Evolutionary conservation across 176 grass and related monocot genomes (phyloP).

Genomic region (Raddia guianensis): DNA sequence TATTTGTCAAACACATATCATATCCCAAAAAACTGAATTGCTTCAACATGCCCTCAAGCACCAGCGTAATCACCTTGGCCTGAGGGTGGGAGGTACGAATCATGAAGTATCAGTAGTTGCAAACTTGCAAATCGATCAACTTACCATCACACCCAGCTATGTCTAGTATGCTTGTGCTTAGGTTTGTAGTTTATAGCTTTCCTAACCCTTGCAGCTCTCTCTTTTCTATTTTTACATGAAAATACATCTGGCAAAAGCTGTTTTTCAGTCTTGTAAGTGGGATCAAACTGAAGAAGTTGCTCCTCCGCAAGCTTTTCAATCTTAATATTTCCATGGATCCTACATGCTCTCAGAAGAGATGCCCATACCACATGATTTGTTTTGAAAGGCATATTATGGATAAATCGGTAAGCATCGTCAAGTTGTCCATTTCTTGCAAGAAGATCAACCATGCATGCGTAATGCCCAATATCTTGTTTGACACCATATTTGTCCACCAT

Average conservation of each 20-base stretch:
- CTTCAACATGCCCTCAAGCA: slow-evolving; percentile 33
- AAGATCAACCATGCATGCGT: slow-evolving; percentile 60
- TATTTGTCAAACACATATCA: slow-evolving; percentile 8
- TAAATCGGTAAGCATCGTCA: slow-evolving; percentile 51
- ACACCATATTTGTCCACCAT: slow-evolving; percentile 55
- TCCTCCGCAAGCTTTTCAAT: slow-evolving; percentile 51
- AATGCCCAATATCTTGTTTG: slow-evolving; percentile 44
- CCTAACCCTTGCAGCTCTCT: slow-evolving; percentile 42
- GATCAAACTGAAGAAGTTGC: slow-evolving; percentile 46
- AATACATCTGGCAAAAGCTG: slow-evolving; percentile 53
- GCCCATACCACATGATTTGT: slow-evolving; percentile 55
- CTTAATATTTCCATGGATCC: slow-evolving; percentile 46
- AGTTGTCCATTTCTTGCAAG: slow-evolving; percentile 59
- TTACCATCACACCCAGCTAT: slow-evolving; percentile 33
- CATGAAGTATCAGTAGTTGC: slow-evolving; percentile 7
- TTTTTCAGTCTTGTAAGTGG: slow-evolving; percentile 43
- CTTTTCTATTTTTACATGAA: slow-evolving; percentile 46
- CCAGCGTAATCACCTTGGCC: slow-evolving; percentile 29
- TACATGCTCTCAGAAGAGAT: slow-evolving; percentile 58
- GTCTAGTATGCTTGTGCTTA: not conserved
- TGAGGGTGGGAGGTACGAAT: slow-evolving; percentile 17
- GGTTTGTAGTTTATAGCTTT: slow-evolving; percentile 42
- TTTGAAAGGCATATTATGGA: slow-evolving; percentile 54
- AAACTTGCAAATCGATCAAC: slow-evolving; percentile 37
- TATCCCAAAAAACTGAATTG: slow-evolving; percentile 25